Base-by-base conservation (phyloP, 371 early-diverging fungal genomes). In the Entomophthora muscae region DNA sequence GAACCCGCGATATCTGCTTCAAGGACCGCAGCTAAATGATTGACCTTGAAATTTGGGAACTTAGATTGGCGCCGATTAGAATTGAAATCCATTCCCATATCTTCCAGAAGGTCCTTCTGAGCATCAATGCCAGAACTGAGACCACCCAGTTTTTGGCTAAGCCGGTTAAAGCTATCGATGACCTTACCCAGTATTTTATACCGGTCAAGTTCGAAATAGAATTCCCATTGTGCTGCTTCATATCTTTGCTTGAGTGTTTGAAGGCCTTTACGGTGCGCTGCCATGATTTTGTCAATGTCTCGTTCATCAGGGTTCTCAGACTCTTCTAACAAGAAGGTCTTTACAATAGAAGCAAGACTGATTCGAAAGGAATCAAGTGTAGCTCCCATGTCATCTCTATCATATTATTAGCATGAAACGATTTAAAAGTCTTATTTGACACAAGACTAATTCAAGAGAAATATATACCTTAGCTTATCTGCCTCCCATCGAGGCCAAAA, bases 261-360 rank as follows among this genome's bases (percentile, higher is more conserved):
- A 60, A 86, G 83, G 57, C 81, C 78, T 27, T 76, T 72, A 33
- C 83, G 78, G 53, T 89, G 88, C 0, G 79, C 70, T 53, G 77
- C 72, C 55, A 82, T 78, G 42, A 82, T n/a, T 17, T 51, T 26
- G 3, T 61, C 75, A 1, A 76, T 67, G 63, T 81, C 78, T 3
- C 81, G 67, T 1, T 77, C 75, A 72, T 52, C 73, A 70, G 57
- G 78, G 76, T 63, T 80, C 74, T 10, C 64, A 61, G 78, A 77
- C 21, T 75, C 75, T 63, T 84, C 86, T 42, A 86, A 65, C 29
- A 86, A 68, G 59, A 86, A 86, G 0, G 84, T 82, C 66, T 83
- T 83, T 27, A 82, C 81, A 31, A 84, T 54, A 13, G 81, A 62
- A 51, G 80, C 79, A 33, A 84, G 66, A 1, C 83, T 61, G 0